Conservation (phyloP, 331 rosid species). For the Erythrophleum ivorense region DNA sequence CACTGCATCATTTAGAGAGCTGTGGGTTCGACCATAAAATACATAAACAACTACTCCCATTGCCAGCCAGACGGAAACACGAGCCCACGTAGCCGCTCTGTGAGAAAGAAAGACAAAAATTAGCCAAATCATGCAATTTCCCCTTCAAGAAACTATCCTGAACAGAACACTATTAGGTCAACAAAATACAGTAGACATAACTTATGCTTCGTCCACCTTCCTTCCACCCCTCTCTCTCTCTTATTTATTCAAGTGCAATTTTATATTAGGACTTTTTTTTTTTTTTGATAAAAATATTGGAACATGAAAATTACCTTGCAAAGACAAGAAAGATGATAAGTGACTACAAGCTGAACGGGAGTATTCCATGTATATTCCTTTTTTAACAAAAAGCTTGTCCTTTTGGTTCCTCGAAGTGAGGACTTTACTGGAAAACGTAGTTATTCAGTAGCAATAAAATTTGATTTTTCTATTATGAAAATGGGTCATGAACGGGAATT, state of each 20-base stretch:
- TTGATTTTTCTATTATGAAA: neutral
- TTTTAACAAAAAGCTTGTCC: neutral
- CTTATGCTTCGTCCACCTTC: too few relatives aligned
- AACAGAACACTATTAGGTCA: neutral
- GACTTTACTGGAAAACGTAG: slow-evolving; percentile 11
- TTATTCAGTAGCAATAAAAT: neutral
- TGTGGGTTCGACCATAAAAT: slow-evolving; percentile 81
- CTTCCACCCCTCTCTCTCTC: too few relatives aligned
- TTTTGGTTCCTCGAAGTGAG: neutral
- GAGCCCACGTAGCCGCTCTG: slow-evolving; percentile 77
- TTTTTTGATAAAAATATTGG: neutral
- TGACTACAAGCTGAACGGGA: neutral
- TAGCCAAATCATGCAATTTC: slow-evolving; percentile 16
- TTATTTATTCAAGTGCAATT: neutral
- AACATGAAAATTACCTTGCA: neutral
- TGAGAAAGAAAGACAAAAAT: neutral
- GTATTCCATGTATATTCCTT: neutral
- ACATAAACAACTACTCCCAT: slow-evolving; percentile 66
- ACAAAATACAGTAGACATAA: slow-evolving; percentile 6
- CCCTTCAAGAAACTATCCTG: slow-evolving; percentile 21
- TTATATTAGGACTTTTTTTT: neutral
- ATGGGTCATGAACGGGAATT: neutral
- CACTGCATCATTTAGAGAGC: slow-evolving; percentile 66
- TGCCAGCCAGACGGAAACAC: slow-evolving; percentile 82
- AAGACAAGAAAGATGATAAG: neutral